phyloP scores from a whole-genome alignment of 2,329 filamentous ascomycete genomes.

The Neurospora sp. region DNA sequence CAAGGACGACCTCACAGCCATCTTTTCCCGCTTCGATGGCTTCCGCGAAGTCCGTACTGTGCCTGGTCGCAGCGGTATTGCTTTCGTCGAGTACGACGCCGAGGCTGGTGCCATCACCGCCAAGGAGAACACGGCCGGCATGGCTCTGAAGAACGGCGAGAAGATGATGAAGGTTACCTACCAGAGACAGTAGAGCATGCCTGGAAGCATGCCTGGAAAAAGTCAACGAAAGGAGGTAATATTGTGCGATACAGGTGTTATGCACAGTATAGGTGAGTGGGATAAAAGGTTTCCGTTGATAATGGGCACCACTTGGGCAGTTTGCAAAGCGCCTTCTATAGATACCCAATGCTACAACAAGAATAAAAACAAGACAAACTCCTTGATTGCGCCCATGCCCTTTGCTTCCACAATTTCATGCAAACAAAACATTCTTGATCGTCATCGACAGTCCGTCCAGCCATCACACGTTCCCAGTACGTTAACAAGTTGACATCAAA shows the following conservation, averaged over 20 bases:
- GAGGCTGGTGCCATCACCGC: conserved; percentile 84
- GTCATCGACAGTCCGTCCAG: not conserved
- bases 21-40: conserved; percentile 85
- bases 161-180: conserved; percentile 91
- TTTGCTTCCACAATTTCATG: conserved; percentile 2
- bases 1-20: conserved; percentile 64
- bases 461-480: not conserved
- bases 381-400: conserved; percentile 13
- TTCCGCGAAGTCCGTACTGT: conserved; percentile 90
- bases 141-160: conserved; percentile 62
- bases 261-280: conserved; percentile 1
- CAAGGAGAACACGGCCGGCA: conserved; percentile 85
- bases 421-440: not conserved
- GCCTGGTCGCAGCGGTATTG: conserved; percentile 76
- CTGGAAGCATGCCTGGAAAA: not conserved
- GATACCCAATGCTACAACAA: conserved; percentile 15
- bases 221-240: not conserved
- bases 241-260: not conserved
- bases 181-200: conserved; percentile 61
- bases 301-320: not conserved
- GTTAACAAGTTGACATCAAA: not conserved
- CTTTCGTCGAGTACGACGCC: conserved; percentile 92
- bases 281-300: not conserved
- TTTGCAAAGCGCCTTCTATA: not conserved
- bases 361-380: conserved; percentile 8